phyloP scores from a whole-genome alignment of 805 yeast genomes.

The Barnettozyma botsteinii region DNA sequence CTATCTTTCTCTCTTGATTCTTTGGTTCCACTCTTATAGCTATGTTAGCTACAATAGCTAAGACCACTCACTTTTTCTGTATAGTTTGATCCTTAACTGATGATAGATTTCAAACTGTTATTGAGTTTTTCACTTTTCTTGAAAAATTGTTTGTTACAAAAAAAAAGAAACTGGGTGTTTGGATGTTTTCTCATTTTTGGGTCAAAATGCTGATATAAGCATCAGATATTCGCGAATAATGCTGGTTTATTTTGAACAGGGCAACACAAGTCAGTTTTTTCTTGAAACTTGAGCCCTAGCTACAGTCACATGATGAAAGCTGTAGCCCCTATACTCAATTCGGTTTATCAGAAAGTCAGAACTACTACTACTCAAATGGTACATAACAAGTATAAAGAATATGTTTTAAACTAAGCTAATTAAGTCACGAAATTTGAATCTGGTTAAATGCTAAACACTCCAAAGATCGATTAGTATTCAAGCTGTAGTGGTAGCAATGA shows the following conservation, averaged over 20 bases:
- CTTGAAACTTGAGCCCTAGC: background rate
- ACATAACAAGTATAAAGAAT: background rate
- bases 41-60: background rate
- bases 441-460: background rate
- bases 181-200: slow-evolving; percentile 8
- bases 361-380: too few species aligned
- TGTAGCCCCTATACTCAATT: background rate
- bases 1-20: background rate
- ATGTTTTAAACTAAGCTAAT: background rate
- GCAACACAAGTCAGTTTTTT: background rate
- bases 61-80: slow-evolving; percentile 24
- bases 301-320: background rate
- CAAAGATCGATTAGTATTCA: too few species aligned
- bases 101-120: slow-evolving; percentile 6
- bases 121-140: slow-evolving; percentile 25
- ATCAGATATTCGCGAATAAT: background rate
- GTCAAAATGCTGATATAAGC: slow-evolving; percentile 4
- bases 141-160: slow-evolving; percentile 21
- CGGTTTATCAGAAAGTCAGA: too few species aligned
- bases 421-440: background rate
- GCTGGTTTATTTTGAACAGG: slow-evolving; percentile 1
- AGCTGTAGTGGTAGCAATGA: background rate
- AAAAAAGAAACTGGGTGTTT: slow-evolving; percentile 9
- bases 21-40: background rate
- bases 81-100: slow-evolving; percentile 23